Conservation (phyloP, 2,329 filamentous ascomycete species). For the Tolypocladium pustulatum region DNA sequence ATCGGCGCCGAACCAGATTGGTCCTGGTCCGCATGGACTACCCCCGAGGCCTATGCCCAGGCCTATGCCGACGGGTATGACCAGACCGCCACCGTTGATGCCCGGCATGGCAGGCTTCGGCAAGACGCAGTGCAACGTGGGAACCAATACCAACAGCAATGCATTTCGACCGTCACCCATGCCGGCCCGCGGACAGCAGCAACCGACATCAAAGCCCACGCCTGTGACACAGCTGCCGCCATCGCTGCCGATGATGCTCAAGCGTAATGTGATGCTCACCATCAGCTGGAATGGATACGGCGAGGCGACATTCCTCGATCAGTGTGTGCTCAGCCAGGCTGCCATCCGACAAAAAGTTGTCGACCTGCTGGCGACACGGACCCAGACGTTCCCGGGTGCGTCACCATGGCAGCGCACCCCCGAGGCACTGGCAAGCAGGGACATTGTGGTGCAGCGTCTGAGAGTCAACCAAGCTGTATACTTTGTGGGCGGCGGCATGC, state of each 20-base stretch:
- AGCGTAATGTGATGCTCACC: slow-evolving; percentile 11
- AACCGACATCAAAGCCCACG: neutral
- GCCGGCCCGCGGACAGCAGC: neutral
- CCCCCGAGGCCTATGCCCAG: neutral
- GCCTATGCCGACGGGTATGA: neutral
- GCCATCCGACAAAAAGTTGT: slow-evolving; percentile 10
- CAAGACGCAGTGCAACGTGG: neutral
- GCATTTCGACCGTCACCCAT: neutral
- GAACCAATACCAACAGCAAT: neutral
- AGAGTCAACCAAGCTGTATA: slow-evolving; percentile 11
- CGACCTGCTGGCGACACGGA: slow-evolving; percentile 9
- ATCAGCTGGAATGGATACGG: slow-evolving; percentile 17
- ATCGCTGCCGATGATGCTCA: neutral
- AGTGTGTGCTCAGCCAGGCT: slow-evolving; percentile 23
- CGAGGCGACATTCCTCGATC: slow-evolving; percentile 17
- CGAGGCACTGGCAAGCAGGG: slow-evolving; percentile 1
- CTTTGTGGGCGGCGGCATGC: slow-evolving; percentile 12
- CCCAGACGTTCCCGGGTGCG: slow-evolving; percentile 5
- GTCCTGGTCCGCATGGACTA: neutral
- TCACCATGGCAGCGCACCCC: neutral
- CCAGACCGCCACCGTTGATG: neutral
- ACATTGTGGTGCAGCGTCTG: slow-evolving; percentile 11
- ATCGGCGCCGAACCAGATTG: neutral
- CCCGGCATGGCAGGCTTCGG: neutral
- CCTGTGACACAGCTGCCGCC: neutral